phyloP scores from a whole-genome alignment of 495 filamentous ascomycete genomes.

The Aspergillus avenaceus region DNA sequence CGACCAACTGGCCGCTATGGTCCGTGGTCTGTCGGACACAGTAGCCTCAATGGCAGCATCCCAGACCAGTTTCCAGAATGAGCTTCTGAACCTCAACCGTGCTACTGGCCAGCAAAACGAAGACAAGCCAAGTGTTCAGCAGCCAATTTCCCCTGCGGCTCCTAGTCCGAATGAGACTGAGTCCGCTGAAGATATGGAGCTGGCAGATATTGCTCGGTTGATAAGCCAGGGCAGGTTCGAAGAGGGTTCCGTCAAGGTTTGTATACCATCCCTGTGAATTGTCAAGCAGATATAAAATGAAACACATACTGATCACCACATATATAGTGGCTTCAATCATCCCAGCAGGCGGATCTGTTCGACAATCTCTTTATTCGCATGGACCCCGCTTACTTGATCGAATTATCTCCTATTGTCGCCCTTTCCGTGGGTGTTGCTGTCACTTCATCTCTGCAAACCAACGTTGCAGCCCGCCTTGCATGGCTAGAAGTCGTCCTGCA shows the following conservation, averaged over 20 bases:
- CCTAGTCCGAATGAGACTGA: constrained; percentile 34
- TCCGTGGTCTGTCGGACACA: constrained; percentile 66
- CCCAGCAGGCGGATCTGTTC: constrained; percentile 70
- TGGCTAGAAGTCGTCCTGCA: constrained; percentile 75
- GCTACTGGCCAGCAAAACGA: constrained; percentile 11
- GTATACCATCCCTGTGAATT: too few relatives aligned
- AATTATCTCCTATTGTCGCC: constrained; percentile 68
- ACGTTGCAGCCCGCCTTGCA: constrained; percentile 61
- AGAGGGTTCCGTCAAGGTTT: constrained; percentile 62
- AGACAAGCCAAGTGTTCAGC: not conserved
- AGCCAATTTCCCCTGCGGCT: constrained; percentile 13
- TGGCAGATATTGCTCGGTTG: constrained; percentile 58
- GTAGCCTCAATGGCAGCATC: constrained; percentile 65
- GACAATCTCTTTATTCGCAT: constrained; percentile 72
- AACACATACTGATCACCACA: constrained; percentile 1
- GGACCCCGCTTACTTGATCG: constrained; percentile 63
- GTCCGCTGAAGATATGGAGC: constrained; percentile 60
- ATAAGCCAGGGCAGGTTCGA: constrained; percentile 66
- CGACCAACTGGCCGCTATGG: constrained; percentile 71
- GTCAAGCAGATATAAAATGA: too few relatives aligned
- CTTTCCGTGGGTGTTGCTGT: constrained; percentile 83
- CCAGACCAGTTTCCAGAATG: constrained; percentile 59
- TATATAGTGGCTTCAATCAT: constrained; percentile 79
- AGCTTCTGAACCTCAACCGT: constrained; percentile 52
- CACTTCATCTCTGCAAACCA: constrained; percentile 62